Percentiles rank a stretch among this genome's conserved stretches.
These are phyloP conservation scores for Candida ascalaphidarum DNA, from an alignment of 805 yeast genomes.

Conservation along the genomic window DNA sequence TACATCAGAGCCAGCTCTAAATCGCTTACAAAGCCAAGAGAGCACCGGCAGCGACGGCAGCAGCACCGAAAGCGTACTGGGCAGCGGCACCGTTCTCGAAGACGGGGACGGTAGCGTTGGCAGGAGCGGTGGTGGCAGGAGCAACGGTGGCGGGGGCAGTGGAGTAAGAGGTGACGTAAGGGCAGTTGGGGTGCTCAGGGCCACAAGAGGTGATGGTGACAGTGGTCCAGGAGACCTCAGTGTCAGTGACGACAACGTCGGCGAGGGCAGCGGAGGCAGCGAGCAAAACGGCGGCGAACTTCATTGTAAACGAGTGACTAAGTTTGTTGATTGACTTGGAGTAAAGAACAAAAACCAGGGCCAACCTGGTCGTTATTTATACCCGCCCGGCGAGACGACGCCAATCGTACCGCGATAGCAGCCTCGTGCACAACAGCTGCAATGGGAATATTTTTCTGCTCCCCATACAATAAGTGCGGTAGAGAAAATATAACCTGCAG, in stretches of 20 bases:
- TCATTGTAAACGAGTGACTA: slow-evolving; percentile 8
- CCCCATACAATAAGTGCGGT: too few species aligned
- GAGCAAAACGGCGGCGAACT: slow-evolving; percentile 13
- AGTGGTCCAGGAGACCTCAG: slow-evolving; percentile 6
- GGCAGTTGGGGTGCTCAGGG: slow-evolving; percentile 10
- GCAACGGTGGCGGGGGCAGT: slow-evolving; percentile 7
- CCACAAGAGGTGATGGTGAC: slow-evolving; percentile 15
- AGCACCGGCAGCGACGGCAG: slow-evolving; percentile 7
- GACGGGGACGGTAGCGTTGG: slow-evolving; percentile 6
- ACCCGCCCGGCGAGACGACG: not conserved
- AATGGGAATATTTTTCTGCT: too few species aligned
- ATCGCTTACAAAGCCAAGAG: slow-evolving; percentile 22
- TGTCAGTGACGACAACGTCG: slow-evolving; percentile 7
- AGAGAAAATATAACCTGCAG: too few species aligned
- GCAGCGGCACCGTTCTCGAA: slow-evolving; percentile 20
- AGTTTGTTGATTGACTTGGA: not conserved
- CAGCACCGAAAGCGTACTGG: slow-evolving; percentile 5
- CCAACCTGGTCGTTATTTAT: not conserved
- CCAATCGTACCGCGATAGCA: not conserved
- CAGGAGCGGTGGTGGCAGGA: slow-evolving; percentile 11
- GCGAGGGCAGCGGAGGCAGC: slow-evolving; percentile 11
- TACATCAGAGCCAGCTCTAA: too few species aligned
- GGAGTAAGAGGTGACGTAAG: slow-evolving; percentile 2
- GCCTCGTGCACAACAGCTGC: too few species aligned
- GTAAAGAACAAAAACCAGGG: not conserved